A percentile compares a stretch with the other conserved stretches of the same genome.
These are phyloP conservation scores for Mortierella sp. DNA, from an alignment of 371 early-diverging fungal species.

Conservation along the genomic window DNA sequence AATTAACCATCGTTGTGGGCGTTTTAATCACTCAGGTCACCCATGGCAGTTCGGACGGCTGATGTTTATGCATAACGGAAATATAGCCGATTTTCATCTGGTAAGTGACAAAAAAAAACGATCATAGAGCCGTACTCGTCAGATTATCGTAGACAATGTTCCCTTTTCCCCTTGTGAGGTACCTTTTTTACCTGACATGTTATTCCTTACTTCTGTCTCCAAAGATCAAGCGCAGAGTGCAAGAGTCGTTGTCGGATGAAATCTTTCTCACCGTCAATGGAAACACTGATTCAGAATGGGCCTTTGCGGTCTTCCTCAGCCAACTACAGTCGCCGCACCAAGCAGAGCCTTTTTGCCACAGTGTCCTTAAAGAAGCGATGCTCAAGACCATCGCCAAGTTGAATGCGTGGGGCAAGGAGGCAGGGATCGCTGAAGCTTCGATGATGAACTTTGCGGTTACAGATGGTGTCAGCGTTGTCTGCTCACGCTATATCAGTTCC, in stretches of 20 bases:
- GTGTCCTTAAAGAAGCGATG: constrained; percentile 81
- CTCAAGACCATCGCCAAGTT: constrained; percentile 80
- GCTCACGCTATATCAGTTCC: constrained; percentile 83
- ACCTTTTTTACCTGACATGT: no score
- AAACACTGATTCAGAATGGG: constrained; percentile 89
- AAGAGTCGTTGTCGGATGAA: constrained; percentile 74
- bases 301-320: constrained; percentile 87
- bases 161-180: no score
- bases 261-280: constrained; percentile 83
- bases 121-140: no score
- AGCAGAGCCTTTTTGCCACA: constrained; percentile 49
- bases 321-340: constrained; percentile 56
- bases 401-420: constrained; percentile 78
- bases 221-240: constrained; percentile 79
- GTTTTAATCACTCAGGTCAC: constrained; percentile 65
- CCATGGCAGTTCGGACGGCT: constrained; percentile 81
- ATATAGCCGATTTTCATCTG: constrained; percentile 77
- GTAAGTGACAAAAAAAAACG: constrained; percentile 34
- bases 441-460: constrained; percentile 90
- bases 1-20: no score
- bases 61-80: constrained; percentile 94
- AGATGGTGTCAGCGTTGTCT: constrained; percentile 84
- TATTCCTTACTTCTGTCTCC: no score
- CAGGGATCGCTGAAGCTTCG: constrained; percentile 75
- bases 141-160: no score